phyloP scores from a whole-genome alignment of 805 yeast species.

The Nakazawaea peltata region DNA sequence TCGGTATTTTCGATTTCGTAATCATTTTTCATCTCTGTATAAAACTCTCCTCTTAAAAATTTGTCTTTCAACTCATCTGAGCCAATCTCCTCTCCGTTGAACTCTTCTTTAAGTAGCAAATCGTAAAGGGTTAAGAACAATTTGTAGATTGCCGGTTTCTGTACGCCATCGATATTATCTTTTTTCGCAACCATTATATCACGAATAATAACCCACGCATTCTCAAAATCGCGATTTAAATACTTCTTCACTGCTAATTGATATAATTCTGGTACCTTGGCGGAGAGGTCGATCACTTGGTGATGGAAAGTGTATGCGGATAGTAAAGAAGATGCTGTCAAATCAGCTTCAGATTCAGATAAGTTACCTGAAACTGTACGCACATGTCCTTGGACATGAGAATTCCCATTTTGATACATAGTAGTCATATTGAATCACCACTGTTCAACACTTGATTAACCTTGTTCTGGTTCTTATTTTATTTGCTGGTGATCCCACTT shows the following conservation, averaged over 20 bases:
- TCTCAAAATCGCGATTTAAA: conserved; percentile 23
- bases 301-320: not conserved
- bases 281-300: conserved; percentile 1
- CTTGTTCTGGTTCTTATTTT: no score
- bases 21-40: conserved; percentile 14
- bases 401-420: no score
- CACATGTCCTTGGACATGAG: no score
- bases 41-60: conserved; percentile 17
- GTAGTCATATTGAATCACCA: no score
- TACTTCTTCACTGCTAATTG: conserved; percentile 34
- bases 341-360: not conserved
- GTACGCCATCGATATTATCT: conserved; percentile 9
- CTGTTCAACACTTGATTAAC: no score
- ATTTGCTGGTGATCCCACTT: no score
- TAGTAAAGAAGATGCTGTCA: not conserved
- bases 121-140: conserved; percentile 22
- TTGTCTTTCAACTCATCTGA: no score
- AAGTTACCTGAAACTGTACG: no score
- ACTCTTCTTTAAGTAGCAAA: conserved; percentile 17
- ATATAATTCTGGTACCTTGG: conserved; percentile 13
- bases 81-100: no score
- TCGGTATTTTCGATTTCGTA: conserved; percentile 17
- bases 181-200: conserved; percentile 15
- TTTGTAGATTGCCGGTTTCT: conserved; percentile 15
- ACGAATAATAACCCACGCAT: conserved; percentile 18